These are phyloP conservation scores for Medicago arabica DNA, from an alignment of 306 rosid species.

Conservation along the genomic window DNA sequence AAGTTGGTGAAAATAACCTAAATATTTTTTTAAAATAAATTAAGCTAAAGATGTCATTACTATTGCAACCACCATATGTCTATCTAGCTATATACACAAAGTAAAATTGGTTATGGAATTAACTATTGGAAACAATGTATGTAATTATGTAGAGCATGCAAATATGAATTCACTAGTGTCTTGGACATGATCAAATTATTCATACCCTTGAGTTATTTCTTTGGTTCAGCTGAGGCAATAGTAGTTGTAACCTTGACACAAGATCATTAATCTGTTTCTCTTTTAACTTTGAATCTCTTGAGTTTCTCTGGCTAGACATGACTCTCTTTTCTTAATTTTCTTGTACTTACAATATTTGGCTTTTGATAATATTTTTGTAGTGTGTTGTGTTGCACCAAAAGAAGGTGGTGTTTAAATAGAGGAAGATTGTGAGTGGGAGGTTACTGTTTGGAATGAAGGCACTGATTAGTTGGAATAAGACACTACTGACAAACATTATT, in stretches of 20 bases:
- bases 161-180: background rate
- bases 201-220: conserved; percentile 52
- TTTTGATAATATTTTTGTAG: background rate
- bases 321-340: conserved; percentile 17
- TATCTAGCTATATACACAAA: too few species aligned
- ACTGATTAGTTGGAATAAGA: conserved; percentile 35
- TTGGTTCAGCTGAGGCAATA: conserved; percentile 48
- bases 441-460: conserved; percentile 25
- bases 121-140: conserved; percentile 8
- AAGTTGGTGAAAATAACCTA: background rate
- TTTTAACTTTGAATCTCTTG: conserved; percentile 42
- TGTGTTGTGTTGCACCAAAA: conserved; percentile 34
- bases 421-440: background rate
- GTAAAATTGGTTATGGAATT: background rate
- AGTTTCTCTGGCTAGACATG: conserved; percentile 52
- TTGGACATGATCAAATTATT: background rate
- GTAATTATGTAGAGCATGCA: background rate
- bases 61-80: too few species aligned
- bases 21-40: background rate
- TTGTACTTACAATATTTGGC: too few species aligned
- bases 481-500: conserved; percentile 22
- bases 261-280: conserved; percentile 52
- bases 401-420: conserved; percentile 46
- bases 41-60: background rate
- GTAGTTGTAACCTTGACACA: conserved; percentile 49